A percentile compares a stretch with the other conserved stretches of the same genome.
Evolutionary conservation across 2,329 filamentous ascomycete genomes (phyloP).

Genomic region (Trichoderma lentiforme): DNA sequence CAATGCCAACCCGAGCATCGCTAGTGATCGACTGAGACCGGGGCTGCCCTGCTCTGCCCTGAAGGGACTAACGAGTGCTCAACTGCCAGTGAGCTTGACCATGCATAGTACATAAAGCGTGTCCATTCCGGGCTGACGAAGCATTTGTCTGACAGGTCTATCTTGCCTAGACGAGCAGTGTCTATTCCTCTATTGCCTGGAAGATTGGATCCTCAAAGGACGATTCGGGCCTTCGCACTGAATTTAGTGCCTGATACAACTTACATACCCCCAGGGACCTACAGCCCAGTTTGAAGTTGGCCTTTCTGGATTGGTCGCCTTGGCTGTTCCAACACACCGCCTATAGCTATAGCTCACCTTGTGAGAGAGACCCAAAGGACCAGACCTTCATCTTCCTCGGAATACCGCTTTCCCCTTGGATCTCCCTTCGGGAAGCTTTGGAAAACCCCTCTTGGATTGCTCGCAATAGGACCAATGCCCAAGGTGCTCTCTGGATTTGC

Average conservation of each 20-base stretch:
- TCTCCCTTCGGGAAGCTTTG: background rate
- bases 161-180: conserved; percentile 17
- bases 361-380: conserved; percentile 13
- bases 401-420: conserved; percentile 16
- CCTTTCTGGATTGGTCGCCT: conserved; percentile 19
- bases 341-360: conserved; percentile 17
- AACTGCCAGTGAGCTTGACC: conserved; percentile 16
- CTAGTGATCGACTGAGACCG: conserved; percentile 18
- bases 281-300: conserved; percentile 12
- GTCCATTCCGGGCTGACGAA: conserved; percentile 19
- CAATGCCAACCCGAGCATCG: conserved; percentile 14
- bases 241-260: conserved; percentile 20
- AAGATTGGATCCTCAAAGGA: conserved; percentile 17
- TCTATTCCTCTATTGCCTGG: conserved; percentile 14
- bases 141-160: conserved; percentile 17
- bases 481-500: conserved; percentile 16
- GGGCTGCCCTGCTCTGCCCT: conserved; percentile 15
- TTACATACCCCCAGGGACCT: conserved; percentile 13
- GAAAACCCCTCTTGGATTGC: conserved; percentile 12
- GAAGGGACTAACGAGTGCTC: background rate
- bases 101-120: conserved; percentile 19
- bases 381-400: conserved; percentile 14
- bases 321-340: conserved; percentile 17
- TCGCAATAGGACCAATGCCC: conserved; percentile 19
- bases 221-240: conserved; percentile 19